A percentile compares a stretch with the other conserved stretches of the same genome.
Conservation (phyloP, 768 basidiomycete genomes). For the Naganishia friedmannii region DNA sequence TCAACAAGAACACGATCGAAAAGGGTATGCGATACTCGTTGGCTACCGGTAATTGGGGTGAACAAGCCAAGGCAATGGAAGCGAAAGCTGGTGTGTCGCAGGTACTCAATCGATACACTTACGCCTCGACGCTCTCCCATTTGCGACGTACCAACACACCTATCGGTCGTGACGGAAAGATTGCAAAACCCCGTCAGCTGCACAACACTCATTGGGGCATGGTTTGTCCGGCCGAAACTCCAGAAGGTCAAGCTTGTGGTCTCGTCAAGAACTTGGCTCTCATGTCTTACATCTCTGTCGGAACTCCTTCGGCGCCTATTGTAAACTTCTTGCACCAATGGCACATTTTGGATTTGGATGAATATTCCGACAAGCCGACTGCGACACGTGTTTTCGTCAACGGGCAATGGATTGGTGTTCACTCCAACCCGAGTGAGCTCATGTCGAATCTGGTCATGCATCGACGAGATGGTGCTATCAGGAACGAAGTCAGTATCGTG, state of each 20-base stretch:
- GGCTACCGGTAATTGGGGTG: slow-evolving; percentile 98
- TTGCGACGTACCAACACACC: slow-evolving; percentile 97
- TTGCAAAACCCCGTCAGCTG: slow-evolving; percentile 96
- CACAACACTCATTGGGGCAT: slow-evolving; percentile 99
- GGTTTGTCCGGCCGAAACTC: slow-evolving; percentile 99
- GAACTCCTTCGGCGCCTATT: slow-evolving; percentile 89
- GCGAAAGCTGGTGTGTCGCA: slow-evolving; percentile 98
- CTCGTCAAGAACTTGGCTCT: slow-evolving; percentile 97
- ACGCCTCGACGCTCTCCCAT: slow-evolving; percentile 96
- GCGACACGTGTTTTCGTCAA: slow-evolving; percentile 96
- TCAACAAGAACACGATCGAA: slow-evolving; percentile 95
- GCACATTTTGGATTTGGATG: slow-evolving; percentile 92
- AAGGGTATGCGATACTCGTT: slow-evolving; percentile 97
- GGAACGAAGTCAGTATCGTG: slow-evolving; percentile 92
- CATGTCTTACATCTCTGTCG: slow-evolving; percentile 97
- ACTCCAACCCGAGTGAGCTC: slow-evolving; percentile 86
- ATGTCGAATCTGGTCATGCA: slow-evolving; percentile 90
- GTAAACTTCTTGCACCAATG: slow-evolving; percentile 98
- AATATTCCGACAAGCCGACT: slow-evolving; percentile 76
- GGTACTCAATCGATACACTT: slow-evolving; percentile 96
- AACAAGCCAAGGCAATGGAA: slow-evolving; percentile 97
- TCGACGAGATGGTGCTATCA: slow-evolving; percentile 89
- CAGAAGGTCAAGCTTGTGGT: slow-evolving; percentile 99
- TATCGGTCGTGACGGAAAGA: slow-evolving; percentile 95
- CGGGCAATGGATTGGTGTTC: slow-evolving; percentile 99